phyloP scores from a whole-genome alignment of 495 filamentous ascomycete species.

The Filosporella fistucella region DNA sequence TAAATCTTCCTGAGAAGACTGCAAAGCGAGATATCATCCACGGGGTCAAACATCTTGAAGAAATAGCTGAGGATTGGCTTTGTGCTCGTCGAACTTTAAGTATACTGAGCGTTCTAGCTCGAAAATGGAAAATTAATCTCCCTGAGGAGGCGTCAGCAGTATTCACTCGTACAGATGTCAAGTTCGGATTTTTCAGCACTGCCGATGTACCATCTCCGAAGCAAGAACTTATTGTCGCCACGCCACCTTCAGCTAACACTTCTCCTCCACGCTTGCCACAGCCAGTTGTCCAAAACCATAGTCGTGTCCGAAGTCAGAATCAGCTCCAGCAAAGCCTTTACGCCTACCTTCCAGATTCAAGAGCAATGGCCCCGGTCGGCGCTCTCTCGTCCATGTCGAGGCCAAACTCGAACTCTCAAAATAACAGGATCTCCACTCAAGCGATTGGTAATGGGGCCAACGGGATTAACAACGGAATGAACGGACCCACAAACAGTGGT shows the following conservation, averaged over 20 bases:
- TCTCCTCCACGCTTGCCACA: constrained; percentile 8
- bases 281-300: background rate
- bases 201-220: constrained; percentile 50
- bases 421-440: background rate
- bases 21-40: constrained; percentile 85
- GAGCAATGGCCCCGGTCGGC: background rate
- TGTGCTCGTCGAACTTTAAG: constrained; percentile 81
- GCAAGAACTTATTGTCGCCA: constrained; percentile 14
- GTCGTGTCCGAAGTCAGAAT: constrained; percentile 4
- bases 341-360: constrained; percentile 11
- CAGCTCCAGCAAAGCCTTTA: constrained; percentile 16
- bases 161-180: constrained; percentile 58
- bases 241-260: constrained; percentile 13
- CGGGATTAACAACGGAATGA: too few species aligned
- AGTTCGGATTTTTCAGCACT: constrained; percentile 48
- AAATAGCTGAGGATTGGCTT: constrained; percentile 93
- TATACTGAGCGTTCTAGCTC: constrained; percentile 80
- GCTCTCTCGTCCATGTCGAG: background rate
- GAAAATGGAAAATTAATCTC: constrained; percentile 82
- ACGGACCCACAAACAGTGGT: too few species aligned
- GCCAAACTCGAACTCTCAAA: background rate
- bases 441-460: too few species aligned
- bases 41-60: constrained; percentile 87
- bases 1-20: constrained; percentile 88
- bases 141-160: constrained; percentile 77